Evolutionary conservation across 768 basidiomycete species (phyloP).

Genomic region (Mycena sanguinolenta): DNA sequence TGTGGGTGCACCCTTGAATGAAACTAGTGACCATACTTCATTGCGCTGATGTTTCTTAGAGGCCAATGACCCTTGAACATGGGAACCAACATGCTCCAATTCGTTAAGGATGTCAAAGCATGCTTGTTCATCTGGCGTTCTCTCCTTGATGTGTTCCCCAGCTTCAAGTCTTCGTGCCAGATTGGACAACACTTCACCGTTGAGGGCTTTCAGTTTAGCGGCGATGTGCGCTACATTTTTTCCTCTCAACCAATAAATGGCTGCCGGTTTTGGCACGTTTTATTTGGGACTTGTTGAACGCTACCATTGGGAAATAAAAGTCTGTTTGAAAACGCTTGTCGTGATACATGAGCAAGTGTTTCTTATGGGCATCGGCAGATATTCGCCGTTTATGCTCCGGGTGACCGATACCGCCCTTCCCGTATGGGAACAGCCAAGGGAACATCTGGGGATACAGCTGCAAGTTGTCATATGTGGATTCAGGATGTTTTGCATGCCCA

Average conservation of each 20-base stretch:
- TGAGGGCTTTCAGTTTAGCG: background rate
- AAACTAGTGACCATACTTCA: background rate
- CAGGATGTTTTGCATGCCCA: background rate
- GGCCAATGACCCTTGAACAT: background rate
- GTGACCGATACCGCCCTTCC: background rate
- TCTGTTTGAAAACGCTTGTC: background rate
- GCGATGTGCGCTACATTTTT: background rate
- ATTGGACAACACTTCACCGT: background rate
- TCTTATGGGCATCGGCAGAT: background rate
- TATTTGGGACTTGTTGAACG: background rate
- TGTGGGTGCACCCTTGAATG: background rate
- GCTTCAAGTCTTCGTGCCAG: background rate
- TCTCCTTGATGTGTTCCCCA: background rate
- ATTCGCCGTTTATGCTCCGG: background rate
- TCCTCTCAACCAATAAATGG: background rate
- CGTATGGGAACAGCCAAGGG: background rate
- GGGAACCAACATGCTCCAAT: background rate
- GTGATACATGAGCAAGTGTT: background rate
- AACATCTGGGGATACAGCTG: slow-evolving; percentile 15
- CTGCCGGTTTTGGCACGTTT: background rate
- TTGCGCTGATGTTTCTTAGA: background rate
- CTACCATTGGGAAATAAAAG: background rate
- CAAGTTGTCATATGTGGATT: background rate
- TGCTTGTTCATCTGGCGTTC: background rate
- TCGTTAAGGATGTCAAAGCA: background rate